A percentile compares a stretch with the other conserved stretches of the same genome.
phyloP scores from a whole-genome alignment of 371 early-diverging fungal genomes.

The Fennellomyces sp. region DNA sequence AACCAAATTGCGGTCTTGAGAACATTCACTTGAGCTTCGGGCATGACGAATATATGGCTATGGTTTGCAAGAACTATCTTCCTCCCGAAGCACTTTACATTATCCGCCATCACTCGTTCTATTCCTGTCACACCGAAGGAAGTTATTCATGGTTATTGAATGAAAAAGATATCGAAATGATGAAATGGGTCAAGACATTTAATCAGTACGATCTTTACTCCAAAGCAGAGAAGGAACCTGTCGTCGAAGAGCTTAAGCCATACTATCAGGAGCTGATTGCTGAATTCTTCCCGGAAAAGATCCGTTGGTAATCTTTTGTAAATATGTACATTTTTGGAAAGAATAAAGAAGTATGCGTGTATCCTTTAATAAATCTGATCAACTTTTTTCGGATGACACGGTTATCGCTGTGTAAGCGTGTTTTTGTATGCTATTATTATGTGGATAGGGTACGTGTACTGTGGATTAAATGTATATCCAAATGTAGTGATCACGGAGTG shows the following conservation, averaged over 20 bases:
- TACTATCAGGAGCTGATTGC: constrained; percentile 51
- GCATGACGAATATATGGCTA: constrained; percentile 63
- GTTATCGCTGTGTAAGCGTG: too few relatives aligned
- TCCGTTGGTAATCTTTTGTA: constrained; percentile 38
- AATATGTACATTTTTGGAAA: not conserved
- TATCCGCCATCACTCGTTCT: constrained; percentile 62
- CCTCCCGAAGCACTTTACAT: constrained; percentile 53
- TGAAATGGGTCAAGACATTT: constrained; percentile 56
- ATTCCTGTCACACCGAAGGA: constrained; percentile 51
- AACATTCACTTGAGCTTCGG: constrained; percentile 56
- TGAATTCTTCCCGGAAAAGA: constrained; percentile 54
- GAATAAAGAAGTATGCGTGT: too few relatives aligned
- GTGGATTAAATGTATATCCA: too few relatives aligned
- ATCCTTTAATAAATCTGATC: not conserved
- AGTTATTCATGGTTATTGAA: constrained; percentile 51
- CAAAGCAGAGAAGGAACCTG: constrained; percentile 45
- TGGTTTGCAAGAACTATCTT: constrained; percentile 49
- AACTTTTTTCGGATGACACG: not conserved
- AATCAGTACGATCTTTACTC: constrained; percentile 67
- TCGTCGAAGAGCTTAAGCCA: constrained; percentile 39
- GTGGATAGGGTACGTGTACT: too few relatives aligned
- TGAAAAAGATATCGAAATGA: constrained; percentile 46
- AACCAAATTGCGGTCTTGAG: constrained; percentile 53
- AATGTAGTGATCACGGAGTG: too few relatives aligned
- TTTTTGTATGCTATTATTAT: too few relatives aligned